Percentiles rank a stretch among this genome's conserved stretches.
Conservation (phyloP, 768 basidiomycete species). For the Agaricus blazei region DNA sequence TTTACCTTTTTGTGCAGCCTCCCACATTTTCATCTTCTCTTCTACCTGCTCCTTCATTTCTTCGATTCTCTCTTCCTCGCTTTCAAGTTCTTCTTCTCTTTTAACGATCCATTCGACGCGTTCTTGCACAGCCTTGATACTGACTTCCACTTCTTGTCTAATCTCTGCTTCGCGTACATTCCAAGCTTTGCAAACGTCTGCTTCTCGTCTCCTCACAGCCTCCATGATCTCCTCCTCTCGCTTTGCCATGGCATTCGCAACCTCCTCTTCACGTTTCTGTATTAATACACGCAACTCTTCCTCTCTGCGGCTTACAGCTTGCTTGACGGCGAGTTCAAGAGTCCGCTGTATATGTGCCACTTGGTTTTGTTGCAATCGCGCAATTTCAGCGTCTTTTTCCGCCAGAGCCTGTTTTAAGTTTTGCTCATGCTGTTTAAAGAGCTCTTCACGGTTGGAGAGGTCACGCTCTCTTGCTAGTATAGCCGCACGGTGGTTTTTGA, state of each 20-base stretch:
- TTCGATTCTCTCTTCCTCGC: slow-evolving; percentile 46
- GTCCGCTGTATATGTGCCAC: slow-evolving; percentile 36
- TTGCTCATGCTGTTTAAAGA: slow-evolving; percentile 51
- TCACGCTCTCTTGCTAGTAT: slow-evolving; percentile 61
- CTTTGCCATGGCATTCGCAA: slow-evolving; percentile 55
- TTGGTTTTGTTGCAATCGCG: slow-evolving; percentile 35
- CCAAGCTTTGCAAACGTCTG: slow-evolving; percentile 61
- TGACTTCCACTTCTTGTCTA: slow-evolving; percentile 43
- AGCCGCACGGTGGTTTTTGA: slow-evolving; percentile 58
- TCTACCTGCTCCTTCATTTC: slow-evolving; percentile 46
- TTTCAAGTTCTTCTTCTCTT: slow-evolving; percentile 48
- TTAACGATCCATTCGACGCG: slow-evolving; percentile 43
- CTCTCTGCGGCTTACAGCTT: slow-evolving; percentile 58
- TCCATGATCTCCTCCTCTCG: slow-evolving; percentile 72
- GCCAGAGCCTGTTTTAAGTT: slow-evolving; percentile 40
- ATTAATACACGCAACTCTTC: slow-evolving; percentile 64
- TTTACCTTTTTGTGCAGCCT: slow-evolving; percentile 19
- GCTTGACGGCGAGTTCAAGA: slow-evolving; percentile 43
- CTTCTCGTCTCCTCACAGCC: slow-evolving; percentile 59
- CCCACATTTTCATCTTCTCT: slow-evolving; percentile 39
- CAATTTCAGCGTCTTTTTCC: slow-evolving; percentile 60
- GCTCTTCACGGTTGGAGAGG: slow-evolving; percentile 50
- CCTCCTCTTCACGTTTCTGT: slow-evolving; percentile 65
- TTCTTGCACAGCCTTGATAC: slow-evolving; percentile 44
- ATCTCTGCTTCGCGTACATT: slow-evolving; percentile 44